A percentile compares a stretch with the other conserved stretches of the same genome.
phyloP scores from a whole-genome alignment of 202 grass and related monocot species.

The Panicum virgatum region DNA sequence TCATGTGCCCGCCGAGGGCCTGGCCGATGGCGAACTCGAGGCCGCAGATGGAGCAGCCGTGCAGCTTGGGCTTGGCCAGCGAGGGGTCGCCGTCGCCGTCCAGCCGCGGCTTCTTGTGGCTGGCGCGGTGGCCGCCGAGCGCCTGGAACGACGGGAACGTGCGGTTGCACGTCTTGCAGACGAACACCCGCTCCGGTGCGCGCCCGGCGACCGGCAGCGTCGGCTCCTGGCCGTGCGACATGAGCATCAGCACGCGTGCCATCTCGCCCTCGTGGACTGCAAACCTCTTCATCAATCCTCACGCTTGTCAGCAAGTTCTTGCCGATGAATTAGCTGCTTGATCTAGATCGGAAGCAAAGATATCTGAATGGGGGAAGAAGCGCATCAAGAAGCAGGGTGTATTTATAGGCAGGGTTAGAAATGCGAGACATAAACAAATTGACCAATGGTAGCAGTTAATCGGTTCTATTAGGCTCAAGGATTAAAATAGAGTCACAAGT shows the following conservation, averaged over 20 bases:
- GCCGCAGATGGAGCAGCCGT: conserved; percentile 75
- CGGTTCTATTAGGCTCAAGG: background rate
- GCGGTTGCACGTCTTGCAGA: conserved; percentile 81
- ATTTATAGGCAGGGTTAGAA: conserved; percentile 39
- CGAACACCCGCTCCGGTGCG: conserved; percentile 48
- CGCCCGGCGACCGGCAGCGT: background rate
- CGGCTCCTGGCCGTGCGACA: conserved; percentile 33
- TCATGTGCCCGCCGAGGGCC: conserved; percentile 86
- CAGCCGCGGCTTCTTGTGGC: conserved; percentile 72
- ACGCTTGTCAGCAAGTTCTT: background rate
- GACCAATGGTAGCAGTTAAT: conserved; percentile 2
- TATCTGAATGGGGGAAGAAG: conserved; percentile 32
- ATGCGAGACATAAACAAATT: conserved; percentile 14
- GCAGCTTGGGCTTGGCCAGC: conserved; percentile 60
- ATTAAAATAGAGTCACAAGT: conserved; percentile 26
- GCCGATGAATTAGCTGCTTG: background rate
- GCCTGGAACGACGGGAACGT: conserved; percentile 74
- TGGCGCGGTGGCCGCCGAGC: conserved; percentile 70
- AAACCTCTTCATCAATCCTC: conserved; percentile 37
- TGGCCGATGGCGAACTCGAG: conserved; percentile 78
- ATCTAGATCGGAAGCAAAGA: background rate
- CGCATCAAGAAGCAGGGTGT: background rate
- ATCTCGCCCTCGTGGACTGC: conserved; percentile 42
- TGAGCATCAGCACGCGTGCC: conserved; percentile 42
- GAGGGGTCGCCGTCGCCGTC: conserved; percentile 38